Evolutionary conservation across 2,329 filamentous ascomycete genomes (phyloP).

Genomic region (Paecilomyces sp.): DNA sequence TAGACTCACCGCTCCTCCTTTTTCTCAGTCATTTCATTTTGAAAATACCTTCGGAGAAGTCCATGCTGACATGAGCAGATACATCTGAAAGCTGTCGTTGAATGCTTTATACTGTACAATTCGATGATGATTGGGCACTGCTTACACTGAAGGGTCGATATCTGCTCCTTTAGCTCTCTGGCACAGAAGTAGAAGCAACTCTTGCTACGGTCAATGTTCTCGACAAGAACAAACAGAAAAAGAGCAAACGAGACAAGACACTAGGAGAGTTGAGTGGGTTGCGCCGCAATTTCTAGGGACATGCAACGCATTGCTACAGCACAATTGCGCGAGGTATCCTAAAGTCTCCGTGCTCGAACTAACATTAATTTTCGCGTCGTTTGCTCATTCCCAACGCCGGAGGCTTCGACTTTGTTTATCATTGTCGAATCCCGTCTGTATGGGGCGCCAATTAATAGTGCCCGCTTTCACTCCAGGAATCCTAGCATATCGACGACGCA

Average conservation of each 20-base stretch:
- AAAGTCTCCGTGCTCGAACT: background rate
- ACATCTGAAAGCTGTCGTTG: background rate
- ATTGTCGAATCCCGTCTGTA: conserved; percentile 3
- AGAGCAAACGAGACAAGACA: background rate
- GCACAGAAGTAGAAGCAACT: background rate
- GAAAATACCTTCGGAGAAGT: background rate
- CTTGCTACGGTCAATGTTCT: background rate
- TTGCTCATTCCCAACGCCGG: background rate
- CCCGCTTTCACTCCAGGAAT: conserved; percentile 7
- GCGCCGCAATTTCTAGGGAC: background rate
- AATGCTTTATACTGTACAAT: background rate
- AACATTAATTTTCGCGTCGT: background rate
- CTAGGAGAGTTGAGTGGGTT: background rate
- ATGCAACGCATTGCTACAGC: background rate
- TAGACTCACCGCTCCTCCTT: background rate
- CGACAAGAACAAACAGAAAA: background rate
- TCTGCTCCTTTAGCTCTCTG: background rate
- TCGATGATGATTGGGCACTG: background rate
- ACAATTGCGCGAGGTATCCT: background rate
- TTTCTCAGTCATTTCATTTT: background rate
- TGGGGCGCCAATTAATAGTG: conserved; percentile 10
- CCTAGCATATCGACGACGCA: conserved; percentile 6
- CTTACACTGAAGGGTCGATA: background rate
- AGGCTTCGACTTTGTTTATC: background rate
- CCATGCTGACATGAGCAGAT: background rate